Percentiles rank a stretch among this genome's conserved stretches.
Evolutionary conservation across 164 flowering plant species (phyloP).

Genomic region (Akebia trifoliata): DNA sequence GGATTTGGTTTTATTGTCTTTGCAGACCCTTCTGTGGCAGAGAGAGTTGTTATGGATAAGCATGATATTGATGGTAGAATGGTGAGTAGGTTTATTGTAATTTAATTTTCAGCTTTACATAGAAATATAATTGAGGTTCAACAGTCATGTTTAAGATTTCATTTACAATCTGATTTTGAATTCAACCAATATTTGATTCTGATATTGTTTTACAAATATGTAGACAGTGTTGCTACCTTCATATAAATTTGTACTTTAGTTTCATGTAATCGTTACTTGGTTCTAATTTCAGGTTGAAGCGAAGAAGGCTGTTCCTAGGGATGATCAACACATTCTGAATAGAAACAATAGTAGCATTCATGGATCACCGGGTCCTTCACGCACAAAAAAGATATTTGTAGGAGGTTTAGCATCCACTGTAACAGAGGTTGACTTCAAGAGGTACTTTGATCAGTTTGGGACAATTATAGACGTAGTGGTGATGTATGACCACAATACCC

Average conservation of each 20-base stretch:
- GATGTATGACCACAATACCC: constrained; percentile 92
- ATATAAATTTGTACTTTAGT: background rate
- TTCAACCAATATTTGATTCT: no score
- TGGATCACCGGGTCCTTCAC: constrained; percentile 66
- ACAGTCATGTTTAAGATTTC: no score
- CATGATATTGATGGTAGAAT: constrained; percentile 79
- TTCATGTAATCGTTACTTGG: background rate
- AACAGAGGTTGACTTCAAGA: constrained; percentile 79
- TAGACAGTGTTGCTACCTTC: no score
- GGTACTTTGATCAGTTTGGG: constrained; percentile 86
- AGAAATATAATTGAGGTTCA: no score
- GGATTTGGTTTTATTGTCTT: constrained; percentile 87
- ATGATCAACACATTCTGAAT: constrained; percentile 54
- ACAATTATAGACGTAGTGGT: constrained; percentile 81
- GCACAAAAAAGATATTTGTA: constrained; percentile 85
- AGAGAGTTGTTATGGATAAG: constrained; percentile 62
- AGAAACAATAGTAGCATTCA: constrained; percentile 48
- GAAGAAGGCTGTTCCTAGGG: constrained; percentile 92
- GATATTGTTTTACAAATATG: no score
- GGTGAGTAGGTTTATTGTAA: constrained; percentile 33
- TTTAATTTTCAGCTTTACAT: no score
- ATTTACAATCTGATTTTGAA: no score
- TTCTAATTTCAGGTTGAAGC: constrained; percentile 68
- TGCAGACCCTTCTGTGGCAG: constrained; percentile 74
- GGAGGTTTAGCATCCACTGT: constrained; percentile 89